Percentiles rank a stretch among this genome's conserved stretches.
Evolutionary conservation across 1,284 basidiomycete genomes (phyloP).

Genomic region (Cryptococcus amylolentus): DNA sequence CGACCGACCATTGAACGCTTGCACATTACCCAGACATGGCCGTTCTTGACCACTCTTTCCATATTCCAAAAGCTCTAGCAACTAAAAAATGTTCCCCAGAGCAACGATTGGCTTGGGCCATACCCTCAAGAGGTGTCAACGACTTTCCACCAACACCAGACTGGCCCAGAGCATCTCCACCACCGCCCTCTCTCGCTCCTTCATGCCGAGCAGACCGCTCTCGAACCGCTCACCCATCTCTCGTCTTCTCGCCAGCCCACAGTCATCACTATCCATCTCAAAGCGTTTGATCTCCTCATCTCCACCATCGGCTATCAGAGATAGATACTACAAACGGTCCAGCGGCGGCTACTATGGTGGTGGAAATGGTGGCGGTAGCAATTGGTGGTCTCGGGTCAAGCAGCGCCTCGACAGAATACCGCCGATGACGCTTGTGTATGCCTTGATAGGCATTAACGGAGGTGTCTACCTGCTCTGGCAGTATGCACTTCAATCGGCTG

Average conservation of each 20-base stretch:
- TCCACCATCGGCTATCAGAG: constrained; percentile 4
- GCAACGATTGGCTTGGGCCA: too few relatives aligned
- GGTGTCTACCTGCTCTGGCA: constrained; percentile 47
- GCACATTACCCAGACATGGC: too few relatives aligned
- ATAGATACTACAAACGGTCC: constrained; percentile 15
- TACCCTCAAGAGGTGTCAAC: too few relatives aligned
- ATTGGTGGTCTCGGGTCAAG: constrained; percentile 23
- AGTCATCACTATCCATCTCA: background rate
- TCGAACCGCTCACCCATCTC: background rate
- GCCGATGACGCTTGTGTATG: constrained; percentile 35
- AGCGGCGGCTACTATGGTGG: constrained; percentile 15
- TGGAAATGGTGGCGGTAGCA: constrained; percentile 11
- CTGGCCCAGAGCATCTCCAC: too few relatives aligned
- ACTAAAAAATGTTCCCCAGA: background rate
- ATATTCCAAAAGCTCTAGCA: too few relatives aligned
- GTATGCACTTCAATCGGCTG: constrained; percentile 39
- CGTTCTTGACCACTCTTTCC: too few relatives aligned
- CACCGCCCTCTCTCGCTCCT: background rate
- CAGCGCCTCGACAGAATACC: constrained; percentile 29
- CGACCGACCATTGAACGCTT: too few relatives aligned
- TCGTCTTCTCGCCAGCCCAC: background rate
- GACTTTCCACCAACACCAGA: too few relatives aligned
- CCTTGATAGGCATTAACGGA: constrained; percentile 42
- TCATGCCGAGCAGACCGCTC: background rate
- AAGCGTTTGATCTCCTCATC: background rate